Evolutionary conservation across 495 filamentous ascomycete species (phyloP).

Genomic region (Mytilinidion resinicola): DNA sequence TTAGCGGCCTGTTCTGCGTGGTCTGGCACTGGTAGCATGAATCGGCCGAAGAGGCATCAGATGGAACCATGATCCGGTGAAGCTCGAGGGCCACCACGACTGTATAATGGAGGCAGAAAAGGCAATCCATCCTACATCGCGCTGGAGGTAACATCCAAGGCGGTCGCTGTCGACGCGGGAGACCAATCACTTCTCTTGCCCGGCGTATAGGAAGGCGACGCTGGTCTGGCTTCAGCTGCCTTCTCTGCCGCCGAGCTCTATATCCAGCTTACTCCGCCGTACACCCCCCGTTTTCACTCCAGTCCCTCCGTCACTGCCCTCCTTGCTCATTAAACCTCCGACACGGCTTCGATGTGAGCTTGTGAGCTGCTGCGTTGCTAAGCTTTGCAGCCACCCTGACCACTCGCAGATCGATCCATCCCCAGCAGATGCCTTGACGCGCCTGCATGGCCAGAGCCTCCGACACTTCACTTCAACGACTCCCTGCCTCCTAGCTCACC

Average conservation of each 20-base stretch:
- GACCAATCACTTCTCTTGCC: background rate
- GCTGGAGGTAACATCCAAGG: no score
- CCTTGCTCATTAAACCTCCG: background rate
- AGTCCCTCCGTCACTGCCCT: background rate
- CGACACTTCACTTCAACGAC: no score
- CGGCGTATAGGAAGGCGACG: background rate
- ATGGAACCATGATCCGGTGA: no score
- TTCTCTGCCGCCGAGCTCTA: background rate
- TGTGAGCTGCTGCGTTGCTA: background rate
- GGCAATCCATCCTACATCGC: no score
- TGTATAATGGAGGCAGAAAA: no score
- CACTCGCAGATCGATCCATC: constrained; percentile 1
- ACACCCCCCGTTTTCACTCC: background rate
- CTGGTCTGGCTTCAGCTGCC: background rate
- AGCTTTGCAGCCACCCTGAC: background rate
- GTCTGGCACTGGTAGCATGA: no score
- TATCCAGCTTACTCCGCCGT: background rate
- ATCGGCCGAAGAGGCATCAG: no score
- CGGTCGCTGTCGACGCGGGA: background rate
- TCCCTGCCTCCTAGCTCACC: no score
- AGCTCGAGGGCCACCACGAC: no score
- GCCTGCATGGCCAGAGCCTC: background rate
- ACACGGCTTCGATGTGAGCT: background rate
- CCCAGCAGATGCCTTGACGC: constrained; percentile 4
- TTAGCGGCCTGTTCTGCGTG: no score